These are phyloP conservation scores for Ascocoryne sarcoides DNA, from an alignment of 2,329 filamentous ascomycete species.

Conservation along the genomic window DNA sequence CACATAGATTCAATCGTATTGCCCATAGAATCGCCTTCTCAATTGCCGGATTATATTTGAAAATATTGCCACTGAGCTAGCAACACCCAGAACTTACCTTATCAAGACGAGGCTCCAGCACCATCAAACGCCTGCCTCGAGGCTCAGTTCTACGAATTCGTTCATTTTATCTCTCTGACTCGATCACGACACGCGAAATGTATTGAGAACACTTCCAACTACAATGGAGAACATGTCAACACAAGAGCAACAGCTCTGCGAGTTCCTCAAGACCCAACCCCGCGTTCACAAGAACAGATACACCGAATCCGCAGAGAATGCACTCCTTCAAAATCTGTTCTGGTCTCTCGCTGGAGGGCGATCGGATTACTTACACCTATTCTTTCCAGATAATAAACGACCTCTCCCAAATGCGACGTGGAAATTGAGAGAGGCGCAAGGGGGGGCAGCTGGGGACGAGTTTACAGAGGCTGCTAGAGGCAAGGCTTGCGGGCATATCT, in stretches of 20 bases:
- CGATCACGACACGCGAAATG: too few species aligned
- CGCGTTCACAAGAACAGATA: constrained; percentile 67
- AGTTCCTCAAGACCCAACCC: constrained; percentile 72
- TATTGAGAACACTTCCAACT: not conserved
- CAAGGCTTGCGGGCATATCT: constrained; percentile 94
- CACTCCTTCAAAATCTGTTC: constrained; percentile 75
- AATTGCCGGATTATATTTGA: too few species aligned
- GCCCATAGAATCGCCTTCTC: too few species aligned
- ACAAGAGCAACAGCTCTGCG: constrained; percentile 74
- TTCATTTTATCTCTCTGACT: too few species aligned
- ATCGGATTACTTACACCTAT: constrained; percentile 62
- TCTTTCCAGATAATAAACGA: constrained; percentile 68
- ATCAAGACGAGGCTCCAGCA: too few species aligned
- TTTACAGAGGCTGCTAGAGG: constrained; percentile 88
- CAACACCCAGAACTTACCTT: too few species aligned
- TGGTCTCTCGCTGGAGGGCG: constrained; percentile 73
- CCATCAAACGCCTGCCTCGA: too few species aligned
- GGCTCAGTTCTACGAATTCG: too few species aligned
- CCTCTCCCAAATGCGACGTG: constrained; percentile 51
- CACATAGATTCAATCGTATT: too few species aligned
- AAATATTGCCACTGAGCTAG: too few species aligned
- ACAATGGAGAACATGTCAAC: constrained; percentile 50
- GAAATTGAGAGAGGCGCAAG: constrained; percentile 80
- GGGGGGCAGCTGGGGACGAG: constrained; percentile 86
- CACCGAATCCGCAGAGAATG: constrained; percentile 57